Evolutionary conservation across 1,284 basidiomycete species (phyloP), one percentile per base, ranked within the genome.

Genomic region (Trametes hirsuta): DNA sequence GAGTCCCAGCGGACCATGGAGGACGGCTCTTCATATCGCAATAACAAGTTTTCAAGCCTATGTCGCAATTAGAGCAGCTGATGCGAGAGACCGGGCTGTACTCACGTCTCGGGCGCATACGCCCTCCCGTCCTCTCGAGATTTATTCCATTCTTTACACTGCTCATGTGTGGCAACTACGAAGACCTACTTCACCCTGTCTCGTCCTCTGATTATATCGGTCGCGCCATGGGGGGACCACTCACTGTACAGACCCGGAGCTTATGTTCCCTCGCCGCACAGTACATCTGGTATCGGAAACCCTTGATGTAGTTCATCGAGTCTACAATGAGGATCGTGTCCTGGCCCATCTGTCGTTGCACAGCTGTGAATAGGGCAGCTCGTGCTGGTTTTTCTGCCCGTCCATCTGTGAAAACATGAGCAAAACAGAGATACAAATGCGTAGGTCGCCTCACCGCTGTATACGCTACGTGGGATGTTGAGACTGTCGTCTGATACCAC

Each of bases 1-100:
- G 95, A 91, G 75, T 99, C 97, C 97, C 97, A 99, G 46, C 96
- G 85, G 11, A 94, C 94, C 90, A 97, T 97, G 0, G 95, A 95
- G 0, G 93, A 95, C 0, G 97, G 97, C 73, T 98, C 97, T 78
- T 99, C 97, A 68, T 89, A 98, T 40, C 97, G 85, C 72, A 88
- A 83, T 12, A 97, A 77, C 2, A 99, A 84, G 73, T 96, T 97
- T 25, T 97, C 93, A 40, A 98, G 82, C 2, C 95, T 97, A 71
- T 1, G 22, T 4, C 22, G 18, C n/a, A 41, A 46, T 44, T 21
- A n/a, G 39, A 35, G 14, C 18, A 35, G 21, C 1, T 21, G 22
- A 24, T 6, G 4, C 3, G 39, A 22, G 1, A 2, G 24, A 15
- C 22, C 22, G 0, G 9, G 12, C 39, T 6, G 11, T 12, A 80